Percentiles rank a stretch among this genome's conserved stretches.
Conservation (phyloP, 2,329 filamentous ascomycete species). For the Ophiostoma quercus region DNA sequence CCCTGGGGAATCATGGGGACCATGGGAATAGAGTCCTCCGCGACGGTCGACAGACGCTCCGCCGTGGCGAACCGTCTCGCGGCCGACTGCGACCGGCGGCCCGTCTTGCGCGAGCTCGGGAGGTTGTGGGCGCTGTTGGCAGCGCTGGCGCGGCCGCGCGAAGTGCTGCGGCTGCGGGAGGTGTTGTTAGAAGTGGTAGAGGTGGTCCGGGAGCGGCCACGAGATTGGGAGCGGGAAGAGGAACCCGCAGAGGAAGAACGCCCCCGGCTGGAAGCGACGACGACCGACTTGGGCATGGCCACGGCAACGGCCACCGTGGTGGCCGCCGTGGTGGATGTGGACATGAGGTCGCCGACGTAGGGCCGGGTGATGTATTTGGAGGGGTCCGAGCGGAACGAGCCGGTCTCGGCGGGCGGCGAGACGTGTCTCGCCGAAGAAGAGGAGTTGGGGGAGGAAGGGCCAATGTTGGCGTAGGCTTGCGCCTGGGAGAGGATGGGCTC, state of each 20-base stretch:
- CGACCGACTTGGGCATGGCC: not conserved
- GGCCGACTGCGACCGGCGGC: not conserved
- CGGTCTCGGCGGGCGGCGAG: not conserved
- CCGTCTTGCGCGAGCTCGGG: not conserved
- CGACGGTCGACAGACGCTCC: not conserved
- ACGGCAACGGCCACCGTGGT: not conserved
- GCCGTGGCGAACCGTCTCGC: not conserved
- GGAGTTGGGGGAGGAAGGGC: not conserved
- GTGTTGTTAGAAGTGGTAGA: not conserved
- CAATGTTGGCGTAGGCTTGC: not conserved
- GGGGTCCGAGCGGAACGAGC: not conserved
- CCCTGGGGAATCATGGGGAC: not conserved
- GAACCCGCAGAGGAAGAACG: not conserved
- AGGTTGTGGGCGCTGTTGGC: not conserved
- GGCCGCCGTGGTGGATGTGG: not conserved
- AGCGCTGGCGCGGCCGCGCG: not conserved
- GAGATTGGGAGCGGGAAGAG: not conserved
- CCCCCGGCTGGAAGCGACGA: not conserved
- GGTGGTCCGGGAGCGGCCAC: not conserved
- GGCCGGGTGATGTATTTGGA: not conserved
- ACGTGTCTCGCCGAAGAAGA: not conserved
- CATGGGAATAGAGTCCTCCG: not conserved
- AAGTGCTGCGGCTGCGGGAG: not conserved
- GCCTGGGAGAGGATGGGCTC: not conserved
- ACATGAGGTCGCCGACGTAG: conserved; percentile 4